Percentiles rank a stretch among this genome's conserved stretches.
These are phyloP conservation scores for Omphalotus guepiniiformis DNA, from an alignment of 768 basidiomycete genomes.

Conservation along the genomic window DNA sequence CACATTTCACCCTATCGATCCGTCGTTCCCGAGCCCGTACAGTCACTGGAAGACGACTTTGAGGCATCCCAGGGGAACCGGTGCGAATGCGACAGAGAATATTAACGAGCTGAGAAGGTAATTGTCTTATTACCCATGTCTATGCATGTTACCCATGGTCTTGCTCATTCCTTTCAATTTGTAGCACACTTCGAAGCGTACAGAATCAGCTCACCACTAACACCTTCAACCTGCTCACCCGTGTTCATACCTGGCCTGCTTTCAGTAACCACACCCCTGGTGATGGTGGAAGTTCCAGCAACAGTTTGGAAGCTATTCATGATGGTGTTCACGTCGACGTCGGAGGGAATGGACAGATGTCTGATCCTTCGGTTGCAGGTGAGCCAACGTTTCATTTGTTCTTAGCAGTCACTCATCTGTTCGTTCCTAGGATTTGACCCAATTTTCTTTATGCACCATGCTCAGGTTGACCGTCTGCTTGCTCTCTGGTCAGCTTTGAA, in stretches of 20 bases:
- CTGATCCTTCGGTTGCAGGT: conserved; percentile 37
- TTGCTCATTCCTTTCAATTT: conserved; percentile 9
- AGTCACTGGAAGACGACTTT: conserved; percentile 30
- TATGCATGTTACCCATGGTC: not conserved
- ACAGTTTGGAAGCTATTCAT: conserved; percentile 45
- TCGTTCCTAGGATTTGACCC: conserved; percentile 40
- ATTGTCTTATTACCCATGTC: conserved; percentile 1
- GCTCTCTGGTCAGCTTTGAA: conserved; percentile 48
- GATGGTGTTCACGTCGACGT: conserved; percentile 41
- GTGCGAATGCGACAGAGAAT: conserved; percentile 26
- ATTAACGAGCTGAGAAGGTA: conserved; percentile 26
- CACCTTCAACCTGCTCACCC: conserved; percentile 35
- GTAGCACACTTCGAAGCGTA: conserved; percentile 16
- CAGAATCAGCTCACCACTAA: conserved; percentile 24
- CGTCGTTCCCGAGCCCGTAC: conserved; percentile 27
- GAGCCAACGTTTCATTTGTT: conserved; percentile 2
- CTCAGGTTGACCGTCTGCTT: conserved; percentile 49
- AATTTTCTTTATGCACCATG: conserved; percentile 52
- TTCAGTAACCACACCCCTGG: conserved; percentile 43
- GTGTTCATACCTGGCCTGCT: conserved; percentile 34
- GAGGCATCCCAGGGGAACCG: conserved; percentile 25
- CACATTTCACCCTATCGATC: conserved; percentile 29
- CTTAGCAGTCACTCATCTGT: not conserved
- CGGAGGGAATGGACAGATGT: conserved; percentile 42
- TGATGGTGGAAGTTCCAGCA: conserved; percentile 34